phyloP scores from a whole-genome alignment of 1,284 basidiomycete genomes.

The Tetrapyrgos nigripes region DNA sequence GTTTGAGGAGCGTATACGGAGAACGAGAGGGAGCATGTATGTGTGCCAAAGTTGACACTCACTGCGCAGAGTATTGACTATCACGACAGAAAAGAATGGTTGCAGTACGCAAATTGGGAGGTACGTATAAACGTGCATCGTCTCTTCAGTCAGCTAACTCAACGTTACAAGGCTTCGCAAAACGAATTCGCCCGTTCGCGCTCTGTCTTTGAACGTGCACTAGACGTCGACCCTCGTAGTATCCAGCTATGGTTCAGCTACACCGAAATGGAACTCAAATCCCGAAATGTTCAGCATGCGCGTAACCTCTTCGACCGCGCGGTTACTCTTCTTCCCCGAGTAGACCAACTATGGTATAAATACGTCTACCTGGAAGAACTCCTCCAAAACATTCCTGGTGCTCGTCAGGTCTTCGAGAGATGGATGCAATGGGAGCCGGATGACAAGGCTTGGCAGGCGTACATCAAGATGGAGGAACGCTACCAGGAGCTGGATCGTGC shows the following conservation, averaged over 20 bases:
- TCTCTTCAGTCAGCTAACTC: constrained; percentile 12
- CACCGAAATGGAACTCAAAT: constrained; percentile 98
- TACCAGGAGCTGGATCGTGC: constrained; percentile 94
- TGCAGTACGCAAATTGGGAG: constrained; percentile 87
- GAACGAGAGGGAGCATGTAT: constrained; percentile 87
- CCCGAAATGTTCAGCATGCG: constrained; percentile 95
- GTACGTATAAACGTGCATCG: constrained; percentile 38
- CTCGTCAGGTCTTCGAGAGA: constrained; percentile 96
- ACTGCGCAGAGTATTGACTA: constrained; percentile 13
- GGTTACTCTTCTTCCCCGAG: constrained; percentile 93
- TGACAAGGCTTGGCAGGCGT: constrained; percentile 99
- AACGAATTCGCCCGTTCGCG: constrained; percentile 93
- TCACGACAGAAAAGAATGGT: constrained; percentile 73
- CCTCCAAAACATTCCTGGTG: constrained; percentile 93
- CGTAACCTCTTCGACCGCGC: constrained; percentile 97
- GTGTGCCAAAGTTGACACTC: constrained; percentile 25
- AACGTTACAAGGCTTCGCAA: constrained; percentile 83
- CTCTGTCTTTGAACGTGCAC: constrained; percentile 95
- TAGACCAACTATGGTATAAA: constrained; percentile 98
- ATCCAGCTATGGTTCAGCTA: constrained; percentile 95
- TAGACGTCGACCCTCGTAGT: constrained; percentile 93
- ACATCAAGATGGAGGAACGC: constrained; percentile 95
- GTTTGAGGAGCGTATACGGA: constrained; percentile 94
- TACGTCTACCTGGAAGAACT: constrained; percentile 99
- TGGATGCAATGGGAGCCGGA: constrained; percentile 99